Evolutionary conservation across 805 yeast genomes (phyloP), one percentile per base, ranked within the genome.

Genomic region (Ogataea salicorniae): DNA sequence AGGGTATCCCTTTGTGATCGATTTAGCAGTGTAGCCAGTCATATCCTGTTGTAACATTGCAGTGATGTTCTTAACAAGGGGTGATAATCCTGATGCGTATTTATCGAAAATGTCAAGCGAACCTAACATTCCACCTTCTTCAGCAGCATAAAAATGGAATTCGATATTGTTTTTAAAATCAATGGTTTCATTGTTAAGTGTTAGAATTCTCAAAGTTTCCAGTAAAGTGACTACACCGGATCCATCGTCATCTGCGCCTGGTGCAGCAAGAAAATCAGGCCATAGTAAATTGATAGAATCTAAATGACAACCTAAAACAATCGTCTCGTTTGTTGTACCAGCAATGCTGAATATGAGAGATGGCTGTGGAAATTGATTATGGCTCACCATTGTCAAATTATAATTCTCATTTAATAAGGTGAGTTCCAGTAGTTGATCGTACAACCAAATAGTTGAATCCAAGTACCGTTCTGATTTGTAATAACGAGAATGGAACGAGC

Each of bases 221-320:
- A 88, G 68, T 31, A 79, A 76, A 3, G 95, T 85, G 9, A 84
- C 80, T 3, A 90, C 84, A 9, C 96, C 97, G 3, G 89, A 79
- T 1, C 95, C 97, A 64, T 90, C 87, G 62, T 91, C 97, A 62
- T 90, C 97, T 5, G 96, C 97, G 4, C 97, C 97, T 5, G 97
- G 97, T 0, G 96, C 90, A 23, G 81, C 73, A 54, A 87, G 61
- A n/a, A 81, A 48, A 39, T 73, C 73, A 9, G 96, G 97, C 50
- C 87, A 72, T 39, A 87, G 52, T 47, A 86, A 69, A 62, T 89
- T 88, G 54, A 82, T 76, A 2, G 95, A 84, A 64, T 90, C 97
- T 58, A 83, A 87, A 67, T 90, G 97, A 13, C 91, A 84, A 1
- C 96, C 96, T 34, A 90, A 75, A 16, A 91, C 81, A 1, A 90